Conservation (phyloP, 2,329 filamentous ascomycete genomes). For the Colletotrichum sublineola region DNA sequence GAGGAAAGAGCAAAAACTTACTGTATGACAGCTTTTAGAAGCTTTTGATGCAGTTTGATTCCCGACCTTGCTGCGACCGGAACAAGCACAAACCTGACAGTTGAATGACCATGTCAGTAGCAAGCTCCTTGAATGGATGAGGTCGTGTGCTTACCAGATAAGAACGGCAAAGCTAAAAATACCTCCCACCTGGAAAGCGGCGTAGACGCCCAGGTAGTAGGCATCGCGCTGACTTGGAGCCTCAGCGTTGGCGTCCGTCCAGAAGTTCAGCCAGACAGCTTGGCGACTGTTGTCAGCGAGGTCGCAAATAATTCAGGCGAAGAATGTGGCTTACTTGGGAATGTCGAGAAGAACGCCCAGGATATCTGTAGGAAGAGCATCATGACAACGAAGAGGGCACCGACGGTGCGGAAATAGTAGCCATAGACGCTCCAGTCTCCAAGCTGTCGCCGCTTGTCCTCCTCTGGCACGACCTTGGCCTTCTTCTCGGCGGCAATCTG, state of each 20-base stretch:
- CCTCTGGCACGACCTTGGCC: slow-evolving; percentile 9
- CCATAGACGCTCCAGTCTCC: slow-evolving; percentile 49
- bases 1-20: not conserved
- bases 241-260: slow-evolving; percentile 44
- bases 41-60: slow-evolving; percentile 34
- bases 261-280: slow-evolving; percentile 50
- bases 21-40: slow-evolving; percentile 39
- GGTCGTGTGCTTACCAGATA: slow-evolving; percentile 25
- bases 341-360: slow-evolving; percentile 45
- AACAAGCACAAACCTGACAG: slow-evolving; percentile 33
- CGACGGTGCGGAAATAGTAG: slow-evolving; percentile 45
- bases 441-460: slow-evolving; percentile 44
- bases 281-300: slow-evolving; percentile 15
- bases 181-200: slow-evolving; percentile 29
- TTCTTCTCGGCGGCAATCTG: not conserved
- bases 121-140: not conserved
- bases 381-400: slow-evolving; percentile 32
- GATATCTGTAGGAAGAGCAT: slow-evolving; percentile 43
- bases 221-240: slow-evolving; percentile 34
- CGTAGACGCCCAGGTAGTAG: slow-evolving; percentile 46
- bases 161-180: slow-evolving; percentile 37
- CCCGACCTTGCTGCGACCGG: slow-evolving; percentile 36
- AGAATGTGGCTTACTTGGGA: slow-evolving; percentile 38
- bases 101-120: not conserved
- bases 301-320: no score